Conservation (phyloP, 441 rosid genomes). For the Syzygium malaccense region DNA sequence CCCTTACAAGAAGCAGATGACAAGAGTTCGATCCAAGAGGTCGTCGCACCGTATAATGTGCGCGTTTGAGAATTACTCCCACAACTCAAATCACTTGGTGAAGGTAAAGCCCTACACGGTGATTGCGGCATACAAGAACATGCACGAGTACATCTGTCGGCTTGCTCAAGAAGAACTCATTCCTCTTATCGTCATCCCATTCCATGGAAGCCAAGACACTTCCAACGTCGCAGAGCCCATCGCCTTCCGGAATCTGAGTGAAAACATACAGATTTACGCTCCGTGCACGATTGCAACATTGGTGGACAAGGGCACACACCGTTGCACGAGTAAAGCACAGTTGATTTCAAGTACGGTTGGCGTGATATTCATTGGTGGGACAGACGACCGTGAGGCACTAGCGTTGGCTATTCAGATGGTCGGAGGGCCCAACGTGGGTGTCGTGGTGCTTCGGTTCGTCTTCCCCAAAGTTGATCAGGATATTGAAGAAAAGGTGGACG, state of each 20-base stretch:
- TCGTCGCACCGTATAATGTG: neutral
- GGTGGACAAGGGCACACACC: conserved; percentile 9
- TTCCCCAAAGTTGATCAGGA: neutral
- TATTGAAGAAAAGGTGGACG: neutral
- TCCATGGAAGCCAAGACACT: neutral
- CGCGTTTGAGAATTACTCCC: conserved; percentile 13
- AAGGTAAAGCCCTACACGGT: conserved; percentile 4
- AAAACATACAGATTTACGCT: conserved; percentile 8
- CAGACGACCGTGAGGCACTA: conserved; percentile 41
- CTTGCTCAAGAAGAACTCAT: conserved; percentile 14
- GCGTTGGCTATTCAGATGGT: conserved; percentile 21
- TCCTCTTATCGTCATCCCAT: conserved; percentile 25
- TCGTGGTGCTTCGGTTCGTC: conserved; percentile 6
- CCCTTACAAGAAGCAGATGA: neutral
- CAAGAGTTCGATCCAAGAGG: neutral
- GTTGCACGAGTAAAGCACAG: neutral
- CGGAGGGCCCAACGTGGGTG: neutral
- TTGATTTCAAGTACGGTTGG: conserved; percentile 7
- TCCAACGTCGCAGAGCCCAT: neutral
- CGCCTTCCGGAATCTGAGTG: conserved; percentile 5
- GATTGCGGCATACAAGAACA: conserved; percentile 20
- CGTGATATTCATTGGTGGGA: conserved; percentile 28
- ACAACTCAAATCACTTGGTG: neutral
- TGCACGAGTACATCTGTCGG: conserved; percentile 24
- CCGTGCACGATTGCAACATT: conserved; percentile 23